Evolutionary conservation across 1,284 basidiomycete genomes (phyloP), one percentile per base, ranked within the genome.

Genomic region (Vanrija pseudolonga): DNA sequence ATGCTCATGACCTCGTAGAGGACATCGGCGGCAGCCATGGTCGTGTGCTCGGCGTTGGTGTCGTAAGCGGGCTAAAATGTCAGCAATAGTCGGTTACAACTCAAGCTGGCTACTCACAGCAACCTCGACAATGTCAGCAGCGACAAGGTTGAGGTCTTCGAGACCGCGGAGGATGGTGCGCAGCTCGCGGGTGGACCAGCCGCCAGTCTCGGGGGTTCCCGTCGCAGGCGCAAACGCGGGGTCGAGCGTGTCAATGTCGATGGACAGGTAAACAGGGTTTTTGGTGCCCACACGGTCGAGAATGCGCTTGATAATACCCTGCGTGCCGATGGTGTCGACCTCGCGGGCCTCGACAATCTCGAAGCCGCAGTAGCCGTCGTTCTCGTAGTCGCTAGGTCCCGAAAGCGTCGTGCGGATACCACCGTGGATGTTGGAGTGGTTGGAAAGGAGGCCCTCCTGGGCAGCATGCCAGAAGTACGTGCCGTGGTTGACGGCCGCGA

Each of bases 381-480:
- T 60, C n/a, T 63, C 59, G 32, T 59, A 54, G 51, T 68, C 66
- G 17, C 49, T 42, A n/a, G 57, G 57, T 6, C 60, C 53, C 51
- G 55, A 50, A 11, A 56, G 53, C 15, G 58, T 52, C 4, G 63
- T 65, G 6, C 63, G 46, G 42, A 65, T 48, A 17, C 63, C 63
- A 2, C 57, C 59, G 47, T 65, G 63, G 37, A 63, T 88, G 71
- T 86, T 89, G 51, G 83, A 82, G 60, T 86, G 66, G 28, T 65
- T 60, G 15, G 62, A 64, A 38, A 74, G 65, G 14, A 71, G 61
- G 0, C 71, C 71, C 48, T 71, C 67, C n/a, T 67, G 60, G 8
- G 66, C 64, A 3, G 71, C 69, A 46, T 67, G 65, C 61, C 65
- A 70, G 60, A 72, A 73, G 50, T 70, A 71, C 1, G 69, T 70